Conservation (phyloP, 495 filamentous ascomycete species). For the Hamigera avellanea region DNA sequence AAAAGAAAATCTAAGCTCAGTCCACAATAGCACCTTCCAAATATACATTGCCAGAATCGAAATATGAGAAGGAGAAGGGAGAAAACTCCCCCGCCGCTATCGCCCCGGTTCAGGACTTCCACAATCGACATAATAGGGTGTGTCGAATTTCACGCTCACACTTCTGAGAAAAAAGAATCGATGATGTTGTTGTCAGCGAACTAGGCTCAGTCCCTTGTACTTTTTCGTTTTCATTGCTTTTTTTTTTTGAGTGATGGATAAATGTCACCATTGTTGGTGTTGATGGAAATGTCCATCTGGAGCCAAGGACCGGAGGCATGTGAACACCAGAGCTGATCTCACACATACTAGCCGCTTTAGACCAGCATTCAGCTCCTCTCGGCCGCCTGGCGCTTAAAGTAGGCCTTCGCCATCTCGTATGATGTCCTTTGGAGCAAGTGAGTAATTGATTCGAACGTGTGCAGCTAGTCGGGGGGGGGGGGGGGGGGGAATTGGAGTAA, state of each 20-base stretch:
- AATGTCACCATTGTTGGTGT: too few relatives aligned
- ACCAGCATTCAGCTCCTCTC: slow-evolving; percentile 3
- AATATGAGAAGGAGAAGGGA: slow-evolving; percentile 1
- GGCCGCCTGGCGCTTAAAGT: slow-evolving; percentile 42
- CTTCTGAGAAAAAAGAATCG: too few relatives aligned
- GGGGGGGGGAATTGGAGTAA: slow-evolving; percentile 9
- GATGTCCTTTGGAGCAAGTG: slow-evolving; percentile 45
- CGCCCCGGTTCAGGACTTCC: too few relatives aligned
- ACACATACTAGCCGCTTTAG: too few relatives aligned
- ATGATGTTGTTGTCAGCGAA: too few relatives aligned
- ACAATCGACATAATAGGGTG: too few relatives aligned
- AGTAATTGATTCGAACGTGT: neutral
- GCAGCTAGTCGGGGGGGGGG: neutral
- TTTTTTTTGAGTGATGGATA: too few relatives aligned
- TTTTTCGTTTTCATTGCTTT: neutral
- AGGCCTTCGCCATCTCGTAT: slow-evolving; percentile 71
- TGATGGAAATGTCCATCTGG: too few relatives aligned
- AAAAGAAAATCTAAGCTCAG: slow-evolving; percentile 1
- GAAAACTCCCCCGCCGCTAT: too few relatives aligned
- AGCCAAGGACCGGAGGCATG: neutral
- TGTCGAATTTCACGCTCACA: too few relatives aligned
- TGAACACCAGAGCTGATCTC: neutral
- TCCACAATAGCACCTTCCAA: neutral
- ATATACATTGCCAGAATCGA: slow-evolving; percentile 2
- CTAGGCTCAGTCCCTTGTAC: too few relatives aligned